Evolutionary conservation across 108 stramenopile genomes (phyloP).

Genomic region (Schizochytrium sp.): DNA sequence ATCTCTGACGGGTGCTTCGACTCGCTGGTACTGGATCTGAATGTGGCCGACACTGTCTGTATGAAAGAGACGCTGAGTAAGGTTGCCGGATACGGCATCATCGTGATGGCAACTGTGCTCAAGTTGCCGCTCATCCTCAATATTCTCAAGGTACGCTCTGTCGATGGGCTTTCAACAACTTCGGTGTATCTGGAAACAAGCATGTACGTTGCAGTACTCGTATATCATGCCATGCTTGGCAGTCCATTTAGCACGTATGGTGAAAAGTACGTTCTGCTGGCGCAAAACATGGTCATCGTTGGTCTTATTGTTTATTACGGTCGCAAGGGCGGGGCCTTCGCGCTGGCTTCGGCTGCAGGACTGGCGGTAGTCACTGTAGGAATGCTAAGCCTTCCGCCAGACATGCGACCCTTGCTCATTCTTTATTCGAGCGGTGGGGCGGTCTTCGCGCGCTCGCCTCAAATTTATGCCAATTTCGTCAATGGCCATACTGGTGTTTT

Average conservation of each 20-base stretch:
- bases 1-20: not conserved
- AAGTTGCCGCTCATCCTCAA: not conserved
- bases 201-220: not conserved
- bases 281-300: not conserved
- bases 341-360: not conserved
- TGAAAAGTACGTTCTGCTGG: not conserved
- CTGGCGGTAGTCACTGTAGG: not conserved
- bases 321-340: not conserved
- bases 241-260: slow-evolving; percentile 9
- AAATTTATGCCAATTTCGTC: not conserved
- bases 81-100: not conserved
- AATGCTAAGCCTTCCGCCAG: not conserved
- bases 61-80: not conserved
- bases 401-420: not conserved
- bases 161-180: not conserved
- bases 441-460: not conserved
- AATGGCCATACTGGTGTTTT: not conserved
- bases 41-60: not conserved
- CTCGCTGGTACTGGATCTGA: not conserved
- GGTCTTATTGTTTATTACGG: not conserved
- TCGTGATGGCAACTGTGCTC: not conserved
- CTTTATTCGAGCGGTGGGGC: not conserved
- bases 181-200: not conserved
- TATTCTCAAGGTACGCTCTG: not conserved
- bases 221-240: not conserved